Base-by-base conservation (phyloP, 75 land plant genomes). In the Ceratopteris richardii region DNA sequence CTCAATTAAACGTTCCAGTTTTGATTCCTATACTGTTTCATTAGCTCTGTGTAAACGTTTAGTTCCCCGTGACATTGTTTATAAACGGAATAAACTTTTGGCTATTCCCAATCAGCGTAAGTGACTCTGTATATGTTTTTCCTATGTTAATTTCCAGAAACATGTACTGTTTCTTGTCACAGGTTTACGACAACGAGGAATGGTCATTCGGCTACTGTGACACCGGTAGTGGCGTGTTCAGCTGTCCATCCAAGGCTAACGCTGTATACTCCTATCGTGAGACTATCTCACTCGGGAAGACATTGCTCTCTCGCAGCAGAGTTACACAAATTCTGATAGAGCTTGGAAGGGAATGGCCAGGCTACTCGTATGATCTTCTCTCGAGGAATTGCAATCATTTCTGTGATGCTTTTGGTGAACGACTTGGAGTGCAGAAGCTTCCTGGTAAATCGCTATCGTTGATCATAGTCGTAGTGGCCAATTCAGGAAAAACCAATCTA, bases 161-260 rank as follows among this genome's bases (percentile, higher is more conserved):
- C n/a, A n/a, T n/a, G n/a, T n/a, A n/a, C n/a, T n/a, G n/a, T n/a
- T n/a, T 33, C 7, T 9, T 33, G 7, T 9, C 41, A 40, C 75
- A 90, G 96, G 78, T 90, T 25, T 87, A 81, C 76, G 91, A 78
- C 25, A 70, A 73, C 25, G 88, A 87, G 42, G 96, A 90, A 62
- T 90, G 96, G 96, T 90, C 96, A 17, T 90, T 90, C 79, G 96
- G 96, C 42, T 90, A 67, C 62, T 90, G 94, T 70, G 96, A 90
- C 31, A 60, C 70, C 52, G 96, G 96, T 43, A 67, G 79, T 70
- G 96, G 96, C 21, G 96, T 90, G 21, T 90, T 90, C 57, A 76
- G 82, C 44, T 90, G 96, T 30, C 96, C 87, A 33, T 65, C 88
- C 25, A 63, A 77, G 36, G 67, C 67, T 44, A 90, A 90, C 66